Evolutionary conservation across 768 basidiomycete genomes (phyloP).

Genomic region (Artomyces pyxidatus): DNA sequence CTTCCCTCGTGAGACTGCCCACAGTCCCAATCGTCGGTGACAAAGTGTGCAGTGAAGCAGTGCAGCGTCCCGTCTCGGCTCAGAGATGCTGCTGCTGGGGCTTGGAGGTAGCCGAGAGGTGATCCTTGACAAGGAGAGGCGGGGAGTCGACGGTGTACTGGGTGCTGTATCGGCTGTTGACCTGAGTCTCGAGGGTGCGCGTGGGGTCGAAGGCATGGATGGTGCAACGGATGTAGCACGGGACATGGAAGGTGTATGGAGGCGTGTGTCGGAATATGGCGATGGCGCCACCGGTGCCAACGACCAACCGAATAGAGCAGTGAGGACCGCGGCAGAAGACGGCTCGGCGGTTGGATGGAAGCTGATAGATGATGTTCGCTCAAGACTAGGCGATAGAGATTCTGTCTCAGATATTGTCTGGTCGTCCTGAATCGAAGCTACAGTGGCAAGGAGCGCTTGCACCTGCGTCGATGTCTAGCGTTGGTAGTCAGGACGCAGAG

Average conservation of each 20-base stretch:
- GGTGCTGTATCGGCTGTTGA: background rate
- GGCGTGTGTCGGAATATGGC: conserved; percentile 1
- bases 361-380: background rate
- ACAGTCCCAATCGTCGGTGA: conserved; percentile 14
- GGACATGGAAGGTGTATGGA: conserved; percentile 11
- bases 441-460: conserved; percentile 39
- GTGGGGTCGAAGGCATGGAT: conserved; percentile 19
- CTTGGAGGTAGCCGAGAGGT: conserved; percentile 7
- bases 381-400: background rate
- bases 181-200: conserved; percentile 2
- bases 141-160: conserved; percentile 12
- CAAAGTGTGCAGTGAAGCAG: conserved; percentile 15
- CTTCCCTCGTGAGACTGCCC: conserved; percentile 14
- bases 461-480: conserved; percentile 51
- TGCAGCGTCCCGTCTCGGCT: conserved; percentile 18
- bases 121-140: conserved; percentile 1
- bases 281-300: conserved; percentile 23
- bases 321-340: conserved; percentile 32
- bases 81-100: conserved; percentile 10
- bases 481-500: background rate
- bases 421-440: conserved; percentile 25
- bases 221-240: conserved; percentile 19
- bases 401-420: conserved; percentile 16
- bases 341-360: conserved; percentile 15
- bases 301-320: conserved; percentile 44